Evolutionary conservation across 805 yeast species (phyloP).

Genomic region (Zygosaccharomyces lentus): DNA sequence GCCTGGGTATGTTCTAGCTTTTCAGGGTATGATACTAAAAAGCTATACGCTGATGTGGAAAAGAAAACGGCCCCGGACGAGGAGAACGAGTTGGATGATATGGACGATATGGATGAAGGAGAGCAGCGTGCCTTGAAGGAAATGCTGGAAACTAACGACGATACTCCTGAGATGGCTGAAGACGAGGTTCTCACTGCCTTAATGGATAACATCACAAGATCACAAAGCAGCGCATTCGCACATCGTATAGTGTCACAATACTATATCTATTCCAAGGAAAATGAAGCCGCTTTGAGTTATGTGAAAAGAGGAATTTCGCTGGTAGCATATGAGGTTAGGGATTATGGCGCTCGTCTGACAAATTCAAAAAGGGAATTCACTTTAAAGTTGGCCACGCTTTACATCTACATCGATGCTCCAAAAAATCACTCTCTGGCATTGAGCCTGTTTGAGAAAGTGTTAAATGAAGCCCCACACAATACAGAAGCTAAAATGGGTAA

Average conservation of each 20-base stretch:
- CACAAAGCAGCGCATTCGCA: slow-evolving; percentile 51
- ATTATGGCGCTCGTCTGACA: slow-evolving; percentile 45
- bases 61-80: slow-evolving; percentile 8
- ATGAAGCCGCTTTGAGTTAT: slow-evolving; percentile 53
- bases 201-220: slow-evolving; percentile 47
- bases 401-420: slow-evolving; percentile 86
- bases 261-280: slow-evolving; percentile 58
- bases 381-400: slow-evolving; percentile 65
- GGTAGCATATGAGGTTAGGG: slow-evolving; percentile 45
- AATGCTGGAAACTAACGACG: slow-evolving; percentile 27
- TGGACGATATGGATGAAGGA: slow-evolving; percentile 26
- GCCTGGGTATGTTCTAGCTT: slow-evolving; percentile 64
- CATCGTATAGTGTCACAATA: slow-evolving; percentile 61
- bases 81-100: slow-evolving; percentile 19
- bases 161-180: slow-evolving; percentile 34
- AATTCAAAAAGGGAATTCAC: slow-evolving; percentile 57
- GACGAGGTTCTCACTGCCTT: slow-evolving; percentile 50
- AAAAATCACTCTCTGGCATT: slow-evolving; percentile 76
- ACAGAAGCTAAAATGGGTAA: slow-evolving; percentile 72
- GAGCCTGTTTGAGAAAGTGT: slow-evolving; percentile 60
- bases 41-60: slow-evolving; percentile 10
- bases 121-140: slow-evolving; percentile 22
- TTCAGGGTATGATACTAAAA: slow-evolving; percentile 50
- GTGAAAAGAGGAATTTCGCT: slow-evolving; percentile 58
- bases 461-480: slow-evolving; percentile 44